phyloP scores from a whole-genome alignment of 2,329 filamentous ascomycete genomes.

The Talaromyces sp. region DNA sequence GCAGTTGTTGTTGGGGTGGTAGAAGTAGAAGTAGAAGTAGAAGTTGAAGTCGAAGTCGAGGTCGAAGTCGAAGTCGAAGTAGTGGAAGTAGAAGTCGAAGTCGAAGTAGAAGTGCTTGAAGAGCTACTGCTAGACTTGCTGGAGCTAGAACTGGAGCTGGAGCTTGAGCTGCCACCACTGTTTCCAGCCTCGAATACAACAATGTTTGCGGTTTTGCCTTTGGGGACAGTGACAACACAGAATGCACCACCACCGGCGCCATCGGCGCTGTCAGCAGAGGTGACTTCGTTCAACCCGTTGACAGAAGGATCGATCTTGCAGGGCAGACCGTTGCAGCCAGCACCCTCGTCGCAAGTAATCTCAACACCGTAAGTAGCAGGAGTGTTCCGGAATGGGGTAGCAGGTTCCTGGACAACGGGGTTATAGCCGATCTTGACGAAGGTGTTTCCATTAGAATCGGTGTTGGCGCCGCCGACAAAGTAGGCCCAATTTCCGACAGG shows the following conservation, averaged over 20 bases:
- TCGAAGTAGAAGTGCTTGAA: conserved; percentile 10
- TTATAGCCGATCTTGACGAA: conserved; percentile 75
- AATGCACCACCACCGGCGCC: conserved; percentile 66
- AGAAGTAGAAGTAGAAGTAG: conserved; percentile 17
- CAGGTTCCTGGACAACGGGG: conserved; percentile 60
- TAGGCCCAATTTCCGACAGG: conserved; percentile 71
- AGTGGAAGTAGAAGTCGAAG: conserved; percentile 16
- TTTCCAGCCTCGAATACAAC: conserved; percentile 51
- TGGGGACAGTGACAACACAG: conserved; percentile 70
- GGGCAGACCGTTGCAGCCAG: conserved; percentile 66
- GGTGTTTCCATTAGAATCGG: conserved; percentile 58
- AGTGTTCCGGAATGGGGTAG: conserved; percentile 50
- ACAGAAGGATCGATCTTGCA: conserved; percentile 63
- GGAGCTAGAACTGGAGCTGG: conserved; percentile 13
- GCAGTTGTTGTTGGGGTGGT: conserved; percentile 14
- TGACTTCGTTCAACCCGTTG: conserved; percentile 54
- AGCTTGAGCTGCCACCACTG: conserved; percentile 26
- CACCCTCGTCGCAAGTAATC: conserved; percentile 59
- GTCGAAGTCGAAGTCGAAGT: conserved; percentile 15
- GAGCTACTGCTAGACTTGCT: conserved; percentile 16
- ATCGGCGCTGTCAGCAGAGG: conserved; percentile 47
- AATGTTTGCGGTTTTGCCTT: conserved; percentile 62
- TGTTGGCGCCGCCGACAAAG: conserved; percentile 72
- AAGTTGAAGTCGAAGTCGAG: conserved; percentile 15
- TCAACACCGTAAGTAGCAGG: conserved; percentile 63